Base-by-base conservation (phyloP, 768 basidiomycete genomes). In the Hygrocybe punicea region DNA sequence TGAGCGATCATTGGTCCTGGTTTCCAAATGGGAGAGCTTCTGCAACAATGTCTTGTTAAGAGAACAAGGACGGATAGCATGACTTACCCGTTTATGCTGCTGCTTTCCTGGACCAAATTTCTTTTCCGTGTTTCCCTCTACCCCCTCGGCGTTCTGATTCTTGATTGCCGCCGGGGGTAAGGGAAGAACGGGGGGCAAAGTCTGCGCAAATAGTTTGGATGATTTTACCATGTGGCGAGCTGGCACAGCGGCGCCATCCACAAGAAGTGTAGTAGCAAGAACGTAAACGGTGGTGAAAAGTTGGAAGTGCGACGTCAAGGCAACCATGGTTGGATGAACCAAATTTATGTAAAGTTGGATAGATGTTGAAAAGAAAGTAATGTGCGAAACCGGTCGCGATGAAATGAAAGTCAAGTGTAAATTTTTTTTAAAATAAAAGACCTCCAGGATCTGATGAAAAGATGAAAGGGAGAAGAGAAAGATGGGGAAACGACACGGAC, bases 371-470 rank as follows among this genome's bases (percentile, higher is more conserved):
- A 50, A 19, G 48, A 46, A 39, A 55, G 58, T 25, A 51, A 54
- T 58, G 51, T 53, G 66, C 63, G 67, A 69, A 58, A 42, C 66
- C 64, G 59, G 62, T 65, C 63, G 70, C 65, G 49, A 58, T 65
- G 63, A 58, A 62, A 60, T 64, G 58, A 59, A 65, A 58, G 60
- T 42, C 39, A 61, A 55, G 59, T 60, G 57, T n/a, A n/a, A 59
- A 36, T 29, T 55, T 33, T 17, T 9, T 37, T 53, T 58, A 59
- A 60, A 61, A 64, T 58, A 63, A 62, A 56, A 60, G 81, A 84
- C 78, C 84, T 74, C 83, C 82, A 65, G 84, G 84, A 83, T 76
- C 82, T 65, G 67, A 60, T 60, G 51, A 59, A n/a, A 74, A 61
- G 71, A 67, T 69, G 69, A 64, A 67, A 65, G 71, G 67, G 66